Conservation (phyloP, 139 green algal species). For the Deuterostichococcus epilithicus region DNA sequence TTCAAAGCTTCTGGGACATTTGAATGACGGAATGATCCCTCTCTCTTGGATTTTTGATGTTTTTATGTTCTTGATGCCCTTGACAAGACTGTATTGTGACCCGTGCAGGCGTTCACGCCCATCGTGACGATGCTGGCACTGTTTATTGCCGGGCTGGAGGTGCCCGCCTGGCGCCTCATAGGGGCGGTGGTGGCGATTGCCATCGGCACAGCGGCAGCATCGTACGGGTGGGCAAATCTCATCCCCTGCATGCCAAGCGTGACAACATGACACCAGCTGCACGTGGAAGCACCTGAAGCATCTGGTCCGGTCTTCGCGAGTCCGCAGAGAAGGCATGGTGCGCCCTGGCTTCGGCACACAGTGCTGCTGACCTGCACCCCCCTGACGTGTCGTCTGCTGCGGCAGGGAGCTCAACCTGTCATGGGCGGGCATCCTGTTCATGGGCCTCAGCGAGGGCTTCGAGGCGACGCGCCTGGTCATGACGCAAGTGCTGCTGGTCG, state of each 20-base stretch:
- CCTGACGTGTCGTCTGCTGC: not conserved
- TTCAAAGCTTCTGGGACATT: too few species aligned
- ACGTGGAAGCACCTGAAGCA: too few species aligned
- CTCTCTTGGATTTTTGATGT: too few species aligned
- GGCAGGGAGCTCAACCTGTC: conserved; percentile 52
- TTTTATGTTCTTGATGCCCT: not conserved
- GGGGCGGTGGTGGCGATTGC: conserved; percentile 55
- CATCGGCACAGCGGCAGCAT: conserved; percentile 65
- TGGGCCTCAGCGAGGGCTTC: conserved; percentile 66
- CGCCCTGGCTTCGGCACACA: too few species aligned
- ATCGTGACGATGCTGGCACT: conserved; percentile 85
- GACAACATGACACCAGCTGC: too few species aligned
- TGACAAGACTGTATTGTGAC: not conserved
- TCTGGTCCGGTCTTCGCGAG: too few species aligned
- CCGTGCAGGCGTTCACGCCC: conserved; percentile 73
- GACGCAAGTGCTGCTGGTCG: conserved; percentile 81
- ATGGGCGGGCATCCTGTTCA: conserved; percentile 60
- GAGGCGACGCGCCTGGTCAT: conserved; percentile 80
- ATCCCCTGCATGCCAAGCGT: conserved; percentile 13
- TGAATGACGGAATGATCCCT: not conserved
- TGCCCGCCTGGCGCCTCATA: conserved; percentile 59
- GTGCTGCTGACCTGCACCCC: too few species aligned
- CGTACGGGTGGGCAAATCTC: conserved; percentile 61
- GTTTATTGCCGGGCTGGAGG: conserved; percentile 70
- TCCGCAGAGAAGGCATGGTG: too few species aligned